These are phyloP conservation scores for Limtongia smithiae DNA, from an alignment of 805 yeast species.

Conservation along the genomic window DNA sequence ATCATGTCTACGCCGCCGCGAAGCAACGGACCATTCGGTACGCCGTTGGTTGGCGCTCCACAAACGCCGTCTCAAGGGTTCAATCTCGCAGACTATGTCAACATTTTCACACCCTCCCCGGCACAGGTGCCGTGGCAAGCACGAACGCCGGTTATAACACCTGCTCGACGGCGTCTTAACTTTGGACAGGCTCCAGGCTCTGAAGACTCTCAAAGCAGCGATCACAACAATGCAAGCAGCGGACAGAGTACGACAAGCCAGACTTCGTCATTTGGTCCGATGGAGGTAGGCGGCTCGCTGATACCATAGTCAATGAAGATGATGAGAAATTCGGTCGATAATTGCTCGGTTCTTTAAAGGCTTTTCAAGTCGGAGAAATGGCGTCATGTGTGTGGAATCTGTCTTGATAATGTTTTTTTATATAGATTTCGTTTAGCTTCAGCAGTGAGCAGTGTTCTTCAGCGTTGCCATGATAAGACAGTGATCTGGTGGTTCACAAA, in stretches of 20 bases:
- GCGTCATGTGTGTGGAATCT: too few relatives aligned
- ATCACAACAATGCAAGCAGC: neutral
- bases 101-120: slow-evolving; percentile 43
- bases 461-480: too few relatives aligned
- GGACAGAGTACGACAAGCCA: neutral
- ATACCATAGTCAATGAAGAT: slow-evolving; percentile 11
- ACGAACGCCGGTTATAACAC: slow-evolving; percentile 23
- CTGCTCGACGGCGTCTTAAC: slow-evolving; percentile 26
- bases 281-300: slow-evolving; percentile 18
- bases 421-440: too few relatives aligned
- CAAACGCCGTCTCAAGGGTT: slow-evolving; percentile 46
- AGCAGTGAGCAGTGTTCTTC: too few relatives aligned
- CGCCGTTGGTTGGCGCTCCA: slow-evolving; percentile 35
- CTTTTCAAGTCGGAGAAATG: too few relatives aligned
- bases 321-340: too few relatives aligned
- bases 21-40: slow-evolving; percentile 16
- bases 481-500: too few relatives aligned
- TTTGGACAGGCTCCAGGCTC: slow-evolving; percentile 29
- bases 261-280: neutral
- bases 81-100: slow-evolving; percentile 79
- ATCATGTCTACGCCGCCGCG: slow-evolving; percentile 34
- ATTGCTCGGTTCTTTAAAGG: too few relatives aligned
- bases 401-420: too few relatives aligned
- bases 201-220: neutral
- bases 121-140: slow-evolving; percentile 31